phyloP scores from a whole-genome alignment of 2,329 filamentous ascomycete species.

The Zasmidium angulare region DNA sequence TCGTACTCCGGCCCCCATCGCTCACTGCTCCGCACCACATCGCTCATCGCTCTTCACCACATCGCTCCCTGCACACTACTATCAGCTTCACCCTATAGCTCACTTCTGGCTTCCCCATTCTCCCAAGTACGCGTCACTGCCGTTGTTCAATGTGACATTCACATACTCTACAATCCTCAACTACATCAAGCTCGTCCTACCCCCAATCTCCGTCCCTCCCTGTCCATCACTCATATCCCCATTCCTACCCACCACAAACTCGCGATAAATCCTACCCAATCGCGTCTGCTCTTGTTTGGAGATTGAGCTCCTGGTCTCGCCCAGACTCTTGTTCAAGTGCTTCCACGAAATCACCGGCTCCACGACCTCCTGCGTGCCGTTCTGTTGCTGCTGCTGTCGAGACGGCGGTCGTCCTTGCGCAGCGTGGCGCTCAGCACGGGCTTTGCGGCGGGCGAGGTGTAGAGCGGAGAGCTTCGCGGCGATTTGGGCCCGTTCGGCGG shows the following conservation, averaged over 20 bases:
- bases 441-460: slow-evolving; percentile 66
- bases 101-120: no score
- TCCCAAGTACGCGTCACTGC: no score
- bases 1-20: not conserved
- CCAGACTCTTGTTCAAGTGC: slow-evolving; percentile 76
- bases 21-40: no score
- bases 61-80: no score
- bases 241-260: slow-evolving; percentile 89
- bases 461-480: slow-evolving; percentile 79
- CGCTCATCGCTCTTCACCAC: no score
- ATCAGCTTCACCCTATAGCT: no score
- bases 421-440: slow-evolving; percentile 52
- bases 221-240: slow-evolving; percentile 95
- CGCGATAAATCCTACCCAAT: slow-evolving; percentile 78
- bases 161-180: no score
- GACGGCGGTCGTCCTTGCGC: slow-evolving; percentile 17
- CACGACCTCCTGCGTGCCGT: slow-evolving; percentile 15
- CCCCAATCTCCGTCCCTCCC: slow-evolving; percentile 87
- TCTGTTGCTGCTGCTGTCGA: slow-evolving; percentile 8
- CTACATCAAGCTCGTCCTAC: slow-evolving; percentile 88
- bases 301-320: slow-evolving; percentile 78
- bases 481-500: slow-evolving; percentile 71
- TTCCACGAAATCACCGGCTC: slow-evolving; percentile 83
- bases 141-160: no score
- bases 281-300: slow-evolving; percentile 72